Evolutionary conservation across 2,329 filamentous ascomycete species (phyloP), one percentile per base, ranked within the genome.

Genomic region (Stagonosporopsis rhizophila): DNA sequence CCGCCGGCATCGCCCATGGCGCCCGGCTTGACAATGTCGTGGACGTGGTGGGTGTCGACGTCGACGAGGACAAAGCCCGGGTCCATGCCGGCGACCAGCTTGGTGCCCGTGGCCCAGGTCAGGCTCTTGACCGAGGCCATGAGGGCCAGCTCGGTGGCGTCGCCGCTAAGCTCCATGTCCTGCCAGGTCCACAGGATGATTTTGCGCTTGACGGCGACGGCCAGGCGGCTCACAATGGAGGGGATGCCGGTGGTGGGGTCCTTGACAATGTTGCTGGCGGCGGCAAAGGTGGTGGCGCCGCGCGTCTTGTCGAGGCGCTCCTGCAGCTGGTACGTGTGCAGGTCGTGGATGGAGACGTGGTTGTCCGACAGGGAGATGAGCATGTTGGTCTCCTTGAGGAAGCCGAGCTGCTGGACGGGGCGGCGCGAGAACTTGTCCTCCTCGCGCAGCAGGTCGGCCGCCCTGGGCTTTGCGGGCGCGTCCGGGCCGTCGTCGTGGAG

Each of bases 111-210:
- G 6, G 91, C 90, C 95, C 95, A 99, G 2, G 91, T 96, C 60
- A 98, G 81, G 14, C 89, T 93, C 70, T 95, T 91, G 60, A 97
- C 90, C 20, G 90, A 87, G 69, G 94, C 94, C 30, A 91, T 82
- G 40, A 98, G 82, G 1, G 87, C 85, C 34, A 97, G 85, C 77
- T 98, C 95, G 25, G 81, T 81, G 0, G 89, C 86, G 30, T 95
- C 87, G 3, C 85, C 82, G 44, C 85, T 85, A 38, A 97, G 82
- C 79, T 98, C 95, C 81, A 92, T 95, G 74, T 96, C 93, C 68
- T 95, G 90, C 95, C 96, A 99, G 69, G 89, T 91, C 93, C 95
- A 99, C 52, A 97, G 78, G 58, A 98, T 76, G 48, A 99, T 82
- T 68, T 91, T 90, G 70, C 95, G 84, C 82, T 98, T 98, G 30